Base-by-base conservation (phyloP, 2,329 filamentous ascomycete genomes). In the Elsinoe perseae region DNA sequence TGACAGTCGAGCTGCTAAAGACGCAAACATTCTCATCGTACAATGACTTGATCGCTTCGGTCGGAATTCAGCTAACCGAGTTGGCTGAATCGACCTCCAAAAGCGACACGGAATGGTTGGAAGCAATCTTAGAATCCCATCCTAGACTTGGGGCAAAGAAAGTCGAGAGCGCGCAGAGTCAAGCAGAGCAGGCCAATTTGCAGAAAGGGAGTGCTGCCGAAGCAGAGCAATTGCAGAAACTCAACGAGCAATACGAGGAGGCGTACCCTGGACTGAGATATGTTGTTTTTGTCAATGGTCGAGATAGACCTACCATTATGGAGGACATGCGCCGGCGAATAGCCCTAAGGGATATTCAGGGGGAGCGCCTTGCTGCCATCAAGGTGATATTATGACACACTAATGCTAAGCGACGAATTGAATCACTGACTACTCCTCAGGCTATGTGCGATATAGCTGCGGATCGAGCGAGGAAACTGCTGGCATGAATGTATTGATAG, bases 381-480 rank as follows among this genome's bases (percentile, higher is more conserved):
- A 78, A 86, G 77, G 89, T 90, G 72, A 61, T 78, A 65, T 32
- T 20, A 18, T 25, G 14, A 3, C 16, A n/a, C 14, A n/a, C 18
- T 5, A 28, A 27, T 34, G 32, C n/a, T 40, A 57, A 46, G 34
- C 58, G 28, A 16, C 21, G n/a, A n/a, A n/a, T 16, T 58, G 32
- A 38, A 43, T 28, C 38, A 34, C 55, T 65, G 55, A 68, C 60
- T 30, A 60, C 36, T n/a, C 18, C 44, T 34, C 56, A 89, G 86
- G 90, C 91, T 38, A 95, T 96, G 88, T 89, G 89, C 66, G 87
- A 90, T 64, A 96, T 96, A 66, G 91, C 91, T 27, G 80, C 81
- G 53, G 89, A 95, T 65, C 80, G 91, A 50, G 88, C 85, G 1
- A 69, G 71, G 28, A 95, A 90, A 70, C 69, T 88, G 36, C 66